phyloP scores from a whole-genome alignment of 768 basidiomycete genomes.

The Kwoniella newhampshirensis region DNA sequence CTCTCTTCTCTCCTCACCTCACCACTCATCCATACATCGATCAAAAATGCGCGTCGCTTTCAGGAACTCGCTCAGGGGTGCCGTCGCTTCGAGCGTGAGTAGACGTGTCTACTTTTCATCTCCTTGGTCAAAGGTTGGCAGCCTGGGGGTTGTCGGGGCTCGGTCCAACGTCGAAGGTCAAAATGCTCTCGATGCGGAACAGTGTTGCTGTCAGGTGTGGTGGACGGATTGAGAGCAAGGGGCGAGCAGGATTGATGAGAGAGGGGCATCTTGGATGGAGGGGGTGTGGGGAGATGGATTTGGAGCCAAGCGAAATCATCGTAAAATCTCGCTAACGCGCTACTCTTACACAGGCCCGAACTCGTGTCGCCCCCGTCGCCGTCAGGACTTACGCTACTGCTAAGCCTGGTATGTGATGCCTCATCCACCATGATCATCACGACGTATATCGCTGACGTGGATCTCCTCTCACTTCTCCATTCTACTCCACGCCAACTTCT shows the following conservation, averaged over 20 bases:
- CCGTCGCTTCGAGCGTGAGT: conserved; percentile 44
- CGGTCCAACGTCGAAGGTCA: background rate
- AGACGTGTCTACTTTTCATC: background rate
- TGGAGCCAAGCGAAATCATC: background rate
- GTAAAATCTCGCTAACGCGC: conserved; percentile 25
- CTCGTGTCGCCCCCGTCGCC: conserved; percentile 48
- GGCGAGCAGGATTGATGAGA: no score
- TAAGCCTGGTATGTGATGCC: conserved; percentile 75
- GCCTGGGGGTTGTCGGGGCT: background rate
- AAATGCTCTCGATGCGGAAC: background rate
- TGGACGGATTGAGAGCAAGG: no score
- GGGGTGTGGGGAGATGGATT: background rate
- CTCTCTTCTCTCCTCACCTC: conserved; percentile 24
- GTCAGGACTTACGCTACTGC: conserved; percentile 82
- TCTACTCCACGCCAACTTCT: conserved; percentile 9
- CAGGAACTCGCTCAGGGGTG: conserved; percentile 36
- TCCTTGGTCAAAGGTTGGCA: background rate
- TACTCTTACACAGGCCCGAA: conserved; percentile 43
- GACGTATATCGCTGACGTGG: background rate
- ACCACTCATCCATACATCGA: conserved; percentile 44
- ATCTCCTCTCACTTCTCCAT: background rate
- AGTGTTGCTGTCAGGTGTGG: no score
- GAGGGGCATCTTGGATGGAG: no score
- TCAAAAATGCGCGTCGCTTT: conserved; percentile 46
- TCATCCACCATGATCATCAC: conserved; percentile 26